Base-by-base conservation (phyloP, 805 yeast genomes). In the Kodamaea neixiangensis region DNA sequence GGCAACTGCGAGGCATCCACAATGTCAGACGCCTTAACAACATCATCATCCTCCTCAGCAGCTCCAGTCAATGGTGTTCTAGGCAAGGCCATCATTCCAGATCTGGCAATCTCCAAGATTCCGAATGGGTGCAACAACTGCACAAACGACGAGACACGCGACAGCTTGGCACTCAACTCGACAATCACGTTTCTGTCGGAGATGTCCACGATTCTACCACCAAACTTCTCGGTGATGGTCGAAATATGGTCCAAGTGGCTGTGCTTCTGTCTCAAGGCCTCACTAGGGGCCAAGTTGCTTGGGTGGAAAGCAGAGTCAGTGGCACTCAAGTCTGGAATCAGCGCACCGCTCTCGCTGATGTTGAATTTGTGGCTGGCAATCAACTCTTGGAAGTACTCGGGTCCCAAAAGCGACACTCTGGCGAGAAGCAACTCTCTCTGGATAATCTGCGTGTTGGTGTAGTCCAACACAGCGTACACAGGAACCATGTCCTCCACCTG, bases 41-140 rank as follows among this genome's bases (percentile, higher is more conserved):
- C 71, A 29, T 75, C 74, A 10, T 73, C 78, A 7, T 79, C 86
- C 15, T 73, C 79, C 40, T 68, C 73, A 35, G 64, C 63, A 40
- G 64, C 68, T 18, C 72, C 73, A 56, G 85, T 89, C 59, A 91
- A 73, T 40, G 97, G 97, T 46, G 98, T 89, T 80, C 97, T 86
- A 65, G 98, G 96, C 63, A 94, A 80, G 7, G 98, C 99, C 93
- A 94, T 91, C 96, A 93, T 89, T 74, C 99, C 99, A 20, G 96
- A 87, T 75, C 99, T 83, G 41, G 97, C 97, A 62, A 93, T 87
- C 73, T 94, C 99, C 64, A 94, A 80, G 52, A 94, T 85, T 65
- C 99, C 99, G 66, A 94, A 94, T 42, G 99, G 99, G 68, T 90
- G 94, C 65, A 92, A 78, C 66, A 94, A 82, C 56, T 87, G 88